Conservation (phyloP, 2,329 filamentous ascomycete species). For the Aspergillus puulaauensis region DNA sequence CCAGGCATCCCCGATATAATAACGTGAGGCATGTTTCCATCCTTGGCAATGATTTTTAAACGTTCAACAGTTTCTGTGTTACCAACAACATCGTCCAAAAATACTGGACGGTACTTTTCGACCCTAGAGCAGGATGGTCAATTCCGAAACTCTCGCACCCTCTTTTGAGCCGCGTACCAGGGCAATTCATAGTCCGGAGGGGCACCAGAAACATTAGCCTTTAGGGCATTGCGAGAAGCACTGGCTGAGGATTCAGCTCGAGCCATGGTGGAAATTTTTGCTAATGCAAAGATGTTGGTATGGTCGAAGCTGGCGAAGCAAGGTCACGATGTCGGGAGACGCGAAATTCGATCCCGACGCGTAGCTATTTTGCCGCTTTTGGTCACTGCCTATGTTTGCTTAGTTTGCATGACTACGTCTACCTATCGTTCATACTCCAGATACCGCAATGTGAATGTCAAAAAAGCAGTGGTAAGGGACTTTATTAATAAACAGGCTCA, state of each 20-base stretch:
- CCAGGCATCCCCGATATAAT: slow-evolving; percentile 99
- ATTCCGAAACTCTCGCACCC: background rate
- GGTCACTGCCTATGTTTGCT: slow-evolving; percentile 1
- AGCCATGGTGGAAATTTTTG: slow-evolving; percentile 31
- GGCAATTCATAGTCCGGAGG: slow-evolving; percentile 49
- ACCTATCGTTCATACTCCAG: background rate
- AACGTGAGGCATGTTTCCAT: slow-evolving; percentile 98
- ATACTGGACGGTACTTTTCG: slow-evolving; percentile 94
- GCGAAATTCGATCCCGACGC: slow-evolving; percentile 29
- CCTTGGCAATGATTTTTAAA: slow-evolving; percentile 95
- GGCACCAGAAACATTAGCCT: slow-evolving; percentile 40
- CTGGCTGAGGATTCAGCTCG: slow-evolving; percentile 50
- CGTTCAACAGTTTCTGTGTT: slow-evolving; percentile 98
- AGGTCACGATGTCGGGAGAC: slow-evolving; percentile 18
- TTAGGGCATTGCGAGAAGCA: slow-evolving; percentile 42
- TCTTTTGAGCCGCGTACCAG: slow-evolving; percentile 37
- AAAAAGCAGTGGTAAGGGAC: background rate
- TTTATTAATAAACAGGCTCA: background rate
- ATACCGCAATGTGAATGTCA: background rate
- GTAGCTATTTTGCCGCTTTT: slow-evolving; percentile 17
- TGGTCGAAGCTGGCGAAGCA: background rate
- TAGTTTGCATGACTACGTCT: background rate
- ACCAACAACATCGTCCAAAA: slow-evolving; percentile 94
- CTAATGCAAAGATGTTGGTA: background rate
- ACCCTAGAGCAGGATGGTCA: slow-evolving; percentile 62